A percentile compares a stretch with the other conserved stretches of the same genome.
These are phyloP conservation scores for Panaeolus papilionaceus DNA, from an alignment of 768 basidiomycete species.

Conservation along the genomic window DNA sequence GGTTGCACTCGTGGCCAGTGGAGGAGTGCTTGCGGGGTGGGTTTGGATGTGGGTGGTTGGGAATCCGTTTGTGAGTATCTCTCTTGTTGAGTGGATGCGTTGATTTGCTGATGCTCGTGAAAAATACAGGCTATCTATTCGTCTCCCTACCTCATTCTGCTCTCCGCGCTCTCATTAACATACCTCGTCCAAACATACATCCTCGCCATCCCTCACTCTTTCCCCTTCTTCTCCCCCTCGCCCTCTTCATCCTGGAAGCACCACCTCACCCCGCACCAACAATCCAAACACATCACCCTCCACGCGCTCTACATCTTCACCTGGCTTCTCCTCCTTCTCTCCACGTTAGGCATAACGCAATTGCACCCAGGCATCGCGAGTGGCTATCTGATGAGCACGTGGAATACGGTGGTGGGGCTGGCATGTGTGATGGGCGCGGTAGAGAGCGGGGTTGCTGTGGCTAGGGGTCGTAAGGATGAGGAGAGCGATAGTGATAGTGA, in stretches of 20 bases:
- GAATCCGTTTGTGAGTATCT: slow-evolving; percentile 66
- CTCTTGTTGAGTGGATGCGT: too few relatives aligned
- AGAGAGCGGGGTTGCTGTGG: slow-evolving; percentile 32
- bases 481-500: slow-evolving; percentile 20
- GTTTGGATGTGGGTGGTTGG: slow-evolving; percentile 54
- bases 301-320: slow-evolving; percentile 62
- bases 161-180: slow-evolving; percentile 53
- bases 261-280: slow-evolving; percentile 36
- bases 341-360: slow-evolving; percentile 51
- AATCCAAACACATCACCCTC: slow-evolving; percentile 59
- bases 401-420: slow-evolving; percentile 53
- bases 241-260: slow-evolving; percentile 31
- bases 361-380: slow-evolving; percentile 48
- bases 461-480: slow-evolving; percentile 6
- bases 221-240: slow-evolving; percentile 32
- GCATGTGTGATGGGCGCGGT: slow-evolving; percentile 44
- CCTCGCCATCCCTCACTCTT: slow-evolving; percentile 42
- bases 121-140: slow-evolving; percentile 63
- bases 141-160: slow-evolving; percentile 55
- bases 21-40: slow-evolving; percentile 54
- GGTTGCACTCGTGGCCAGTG: slow-evolving; percentile 54
- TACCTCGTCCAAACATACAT: slow-evolving; percentile 54
- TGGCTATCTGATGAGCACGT: slow-evolving; percentile 61
- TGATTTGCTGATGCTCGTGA: neutral
- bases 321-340: slow-evolving; percentile 61